phyloP scores from a whole-genome alignment of 2,329 filamentous ascomycete genomes.

The Neofusicoccum laricinum region DNA sequence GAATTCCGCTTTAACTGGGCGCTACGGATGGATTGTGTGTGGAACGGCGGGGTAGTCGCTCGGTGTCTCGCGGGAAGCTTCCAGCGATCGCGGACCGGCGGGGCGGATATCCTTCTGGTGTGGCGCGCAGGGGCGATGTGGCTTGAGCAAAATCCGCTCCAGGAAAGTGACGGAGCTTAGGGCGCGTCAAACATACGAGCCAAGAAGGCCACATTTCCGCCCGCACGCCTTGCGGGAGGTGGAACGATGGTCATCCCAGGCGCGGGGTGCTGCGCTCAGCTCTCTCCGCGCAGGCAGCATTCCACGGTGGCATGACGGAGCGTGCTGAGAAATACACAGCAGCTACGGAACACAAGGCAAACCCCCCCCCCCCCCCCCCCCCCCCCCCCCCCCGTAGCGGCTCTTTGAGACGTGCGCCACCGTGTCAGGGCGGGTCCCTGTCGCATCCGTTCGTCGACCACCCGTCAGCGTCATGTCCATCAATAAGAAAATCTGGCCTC shows the following conservation, averaged over 20 bases:
- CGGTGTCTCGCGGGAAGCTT: too few species aligned
- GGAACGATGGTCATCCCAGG: not conserved
- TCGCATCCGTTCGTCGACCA: not conserved
- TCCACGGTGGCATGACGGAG: constrained; percentile 5
- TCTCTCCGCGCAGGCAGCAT: not conserved
- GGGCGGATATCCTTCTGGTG: not conserved
- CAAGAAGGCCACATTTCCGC: constrained; percentile 9
- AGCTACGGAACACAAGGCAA: not conserved
- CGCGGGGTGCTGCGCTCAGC: not conserved
- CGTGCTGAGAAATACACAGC: not conserved
- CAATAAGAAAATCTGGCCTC: constrained; percentile 35
- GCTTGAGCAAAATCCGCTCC: not conserved
- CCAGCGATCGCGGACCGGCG: not conserved
- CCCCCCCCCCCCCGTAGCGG: not conserved
- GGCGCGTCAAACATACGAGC: constrained; percentile 13
- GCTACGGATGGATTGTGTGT: too few species aligned
- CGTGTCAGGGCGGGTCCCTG: constrained; percentile 9
- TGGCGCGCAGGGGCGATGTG: not conserved
- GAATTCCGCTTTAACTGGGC: too few species aligned
- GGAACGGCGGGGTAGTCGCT: too few species aligned
- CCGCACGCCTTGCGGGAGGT: not conserved
- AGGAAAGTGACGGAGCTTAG: not conserved
- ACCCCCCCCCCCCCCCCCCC: not conserved
- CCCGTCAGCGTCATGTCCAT: not conserved
- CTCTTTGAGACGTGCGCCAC: constrained; percentile 13